phyloP scores from a whole-genome alignment of 352 stramenopile genomes.

The Thraustochytrium sp. region DNA sequence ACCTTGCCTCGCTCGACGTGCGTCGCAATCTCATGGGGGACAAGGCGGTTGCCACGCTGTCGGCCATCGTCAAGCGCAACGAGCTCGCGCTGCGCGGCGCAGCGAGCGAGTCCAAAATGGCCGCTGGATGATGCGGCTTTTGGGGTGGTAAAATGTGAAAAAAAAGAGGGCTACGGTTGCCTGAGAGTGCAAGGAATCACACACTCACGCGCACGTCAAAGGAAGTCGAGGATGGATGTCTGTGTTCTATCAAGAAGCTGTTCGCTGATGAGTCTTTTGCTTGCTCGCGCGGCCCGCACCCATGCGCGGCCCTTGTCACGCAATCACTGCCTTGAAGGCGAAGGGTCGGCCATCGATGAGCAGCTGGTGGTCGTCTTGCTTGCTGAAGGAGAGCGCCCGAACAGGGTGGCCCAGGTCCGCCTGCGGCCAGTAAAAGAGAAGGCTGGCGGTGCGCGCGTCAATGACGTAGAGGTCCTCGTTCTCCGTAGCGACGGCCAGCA shows the following conservation, averaged over 20 bases:
- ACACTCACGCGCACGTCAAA: too few relatives aligned
- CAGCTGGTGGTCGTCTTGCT: too few relatives aligned
- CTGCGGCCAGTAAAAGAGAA: constrained; percentile 12
- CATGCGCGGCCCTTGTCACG: too few relatives aligned
- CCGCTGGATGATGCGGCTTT: too few relatives aligned
- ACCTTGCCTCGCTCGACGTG: constrained; percentile 64
- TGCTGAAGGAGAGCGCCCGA: not conserved
- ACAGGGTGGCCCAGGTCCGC: not conserved
- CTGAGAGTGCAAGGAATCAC: too few relatives aligned
- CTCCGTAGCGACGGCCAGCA: not conserved
- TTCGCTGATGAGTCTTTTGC: too few relatives aligned
- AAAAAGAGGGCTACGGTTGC: too few relatives aligned
- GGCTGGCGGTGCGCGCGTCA: not conserved
- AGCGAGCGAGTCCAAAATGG: not conserved
- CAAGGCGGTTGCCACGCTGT: not conserved
- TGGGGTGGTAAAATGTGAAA: too few relatives aligned
- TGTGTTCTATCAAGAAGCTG: not conserved
- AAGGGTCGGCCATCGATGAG: too few relatives aligned
- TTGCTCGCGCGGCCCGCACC: too few relatives aligned
- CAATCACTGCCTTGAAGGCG: too few relatives aligned
- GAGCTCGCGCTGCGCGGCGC: not conserved
- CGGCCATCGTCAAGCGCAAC: constrained; percentile 29
- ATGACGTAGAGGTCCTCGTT: constrained; percentile 24
- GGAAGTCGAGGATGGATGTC: not conserved
- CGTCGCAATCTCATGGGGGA: constrained; percentile 60